These are phyloP conservation scores for Alloteropsis semialata DNA, from an alignment of 176 grass and related monocot species.

Conservation along the genomic window DNA sequence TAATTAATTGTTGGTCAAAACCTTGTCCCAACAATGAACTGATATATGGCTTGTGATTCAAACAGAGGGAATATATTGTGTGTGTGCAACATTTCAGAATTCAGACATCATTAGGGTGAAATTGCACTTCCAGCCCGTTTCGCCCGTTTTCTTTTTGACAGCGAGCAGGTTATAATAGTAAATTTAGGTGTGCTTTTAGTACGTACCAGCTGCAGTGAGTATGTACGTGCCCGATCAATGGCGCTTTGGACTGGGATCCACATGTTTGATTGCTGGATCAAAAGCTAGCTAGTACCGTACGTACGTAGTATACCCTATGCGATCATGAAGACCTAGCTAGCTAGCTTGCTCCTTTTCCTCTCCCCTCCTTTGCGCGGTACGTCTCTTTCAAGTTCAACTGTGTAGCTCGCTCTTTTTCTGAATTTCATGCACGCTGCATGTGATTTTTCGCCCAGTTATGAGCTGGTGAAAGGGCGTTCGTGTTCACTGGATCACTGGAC, in stretches of 20 bases:
- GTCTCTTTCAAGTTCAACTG: constrained; percentile 24
- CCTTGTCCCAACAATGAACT: too few species aligned
- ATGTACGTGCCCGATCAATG: constrained; percentile 23
- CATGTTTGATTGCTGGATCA: constrained; percentile 34
- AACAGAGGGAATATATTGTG: too few species aligned
- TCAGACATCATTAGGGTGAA: background rate
- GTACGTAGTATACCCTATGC: background rate
- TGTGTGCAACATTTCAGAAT: background rate
- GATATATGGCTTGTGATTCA: too few species aligned
- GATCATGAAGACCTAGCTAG: constrained; percentile 8
- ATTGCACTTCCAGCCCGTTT: background rate
- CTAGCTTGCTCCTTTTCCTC: background rate
- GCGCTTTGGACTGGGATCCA: constrained; percentile 42
- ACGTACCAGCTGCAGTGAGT: background rate
- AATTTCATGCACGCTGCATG: constrained; percentile 4
- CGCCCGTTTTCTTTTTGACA: background rate
- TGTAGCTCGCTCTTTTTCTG: background rate
- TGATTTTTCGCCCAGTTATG: background rate
- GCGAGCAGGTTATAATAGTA: background rate
- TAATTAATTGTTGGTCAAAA: too few species aligned
- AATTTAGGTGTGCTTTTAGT: background rate
- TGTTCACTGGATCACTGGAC: background rate
- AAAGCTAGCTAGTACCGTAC: constrained; percentile 17
- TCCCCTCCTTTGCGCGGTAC: background rate
- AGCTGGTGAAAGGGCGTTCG: background rate